Evolutionary conservation across 2,329 filamentous ascomycete species (phyloP).

Genomic region (Colletotrichum sidae): DNA sequence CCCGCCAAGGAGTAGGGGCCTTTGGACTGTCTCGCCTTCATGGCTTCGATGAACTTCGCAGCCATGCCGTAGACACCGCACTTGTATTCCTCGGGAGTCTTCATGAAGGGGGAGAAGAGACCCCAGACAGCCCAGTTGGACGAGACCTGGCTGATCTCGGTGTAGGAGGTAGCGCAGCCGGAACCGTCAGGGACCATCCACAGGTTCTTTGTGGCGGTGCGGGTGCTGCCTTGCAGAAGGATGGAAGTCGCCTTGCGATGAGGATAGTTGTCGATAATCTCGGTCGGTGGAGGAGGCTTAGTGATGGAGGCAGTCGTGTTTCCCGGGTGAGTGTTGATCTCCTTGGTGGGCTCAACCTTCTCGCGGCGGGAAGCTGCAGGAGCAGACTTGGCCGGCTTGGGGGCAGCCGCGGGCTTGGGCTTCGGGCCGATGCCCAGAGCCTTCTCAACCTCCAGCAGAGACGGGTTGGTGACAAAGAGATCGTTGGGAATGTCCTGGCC

Average conservation of each 20-base stretch:
- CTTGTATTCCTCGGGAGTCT: constrained; percentile 66
- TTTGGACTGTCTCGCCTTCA: constrained; percentile 75
- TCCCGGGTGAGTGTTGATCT: constrained; percentile 43
- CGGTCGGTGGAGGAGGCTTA: constrained; percentile 53
- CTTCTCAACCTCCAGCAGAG: constrained; percentile 74
- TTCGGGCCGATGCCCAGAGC: constrained; percentile 66
- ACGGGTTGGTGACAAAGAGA: constrained; percentile 70
- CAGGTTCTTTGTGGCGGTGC: constrained; percentile 56
- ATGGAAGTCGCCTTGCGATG: constrained; percentile 62
- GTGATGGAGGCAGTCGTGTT: constrained; percentile 61
- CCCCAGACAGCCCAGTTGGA: constrained; percentile 63
- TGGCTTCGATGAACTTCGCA: constrained; percentile 62
- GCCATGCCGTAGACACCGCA: constrained; percentile 68
- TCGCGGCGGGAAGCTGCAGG: constrained; percentile 30
- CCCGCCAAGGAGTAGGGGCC: constrained; percentile 78
- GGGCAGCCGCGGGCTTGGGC: constrained; percentile 48
- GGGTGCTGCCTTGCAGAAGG: constrained; percentile 62
- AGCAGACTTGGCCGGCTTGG: constrained; percentile 45
- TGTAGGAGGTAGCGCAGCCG: constrained; percentile 75
- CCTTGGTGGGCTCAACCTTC: constrained; percentile 40
- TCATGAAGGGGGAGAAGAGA: constrained; percentile 72
- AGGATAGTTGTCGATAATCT: constrained; percentile 56
- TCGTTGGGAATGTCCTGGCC: constrained; percentile 67
- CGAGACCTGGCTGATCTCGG: constrained; percentile 66
- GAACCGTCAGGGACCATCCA: constrained; percentile 68